These are phyloP conservation scores for Pseudisothecium myosuroides DNA, from an alignment of 225 moss, liverwort and hornwort species.

Conservation along the genomic window DNA sequence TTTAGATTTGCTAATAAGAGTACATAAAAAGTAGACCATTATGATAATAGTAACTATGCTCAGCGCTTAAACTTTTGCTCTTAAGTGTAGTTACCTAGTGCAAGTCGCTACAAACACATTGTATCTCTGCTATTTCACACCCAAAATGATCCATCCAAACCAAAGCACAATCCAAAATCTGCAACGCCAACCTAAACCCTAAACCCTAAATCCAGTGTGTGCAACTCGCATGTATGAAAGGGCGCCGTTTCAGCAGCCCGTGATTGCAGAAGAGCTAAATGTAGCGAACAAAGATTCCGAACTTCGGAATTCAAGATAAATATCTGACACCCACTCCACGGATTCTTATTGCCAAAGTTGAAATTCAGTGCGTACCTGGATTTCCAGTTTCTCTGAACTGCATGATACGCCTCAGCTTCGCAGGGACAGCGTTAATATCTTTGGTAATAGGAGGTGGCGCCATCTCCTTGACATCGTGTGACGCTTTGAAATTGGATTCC, in stretches of 20 bases:
- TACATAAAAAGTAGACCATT: not conserved
- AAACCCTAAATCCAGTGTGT: not conserved
- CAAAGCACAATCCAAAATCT: not conserved
- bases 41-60: not conserved
- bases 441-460: constrained; percentile 61
- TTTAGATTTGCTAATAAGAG: not conserved
- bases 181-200: not conserved
- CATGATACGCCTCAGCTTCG: constrained; percentile 77
- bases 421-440: constrained; percentile 62
- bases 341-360: not conserved
- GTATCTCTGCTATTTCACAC: not conserved
- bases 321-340: not conserved
- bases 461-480: constrained; percentile 36
- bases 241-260: not conserved
- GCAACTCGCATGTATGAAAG: not conserved
- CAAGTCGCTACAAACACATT: not conserved
- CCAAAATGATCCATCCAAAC: not conserved
- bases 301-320: not conserved
- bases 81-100: not conserved
- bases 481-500: constrained; percentile 63
- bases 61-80: not conserved
- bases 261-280: not conserved
- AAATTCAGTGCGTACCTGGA: not conserved
- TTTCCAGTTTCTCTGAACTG: constrained; percentile 23
- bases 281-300: not conserved